Base-by-base conservation (phyloP, 2,329 filamentous ascomycete genomes). In the Colletotrichum orchidophilum region DNA sequence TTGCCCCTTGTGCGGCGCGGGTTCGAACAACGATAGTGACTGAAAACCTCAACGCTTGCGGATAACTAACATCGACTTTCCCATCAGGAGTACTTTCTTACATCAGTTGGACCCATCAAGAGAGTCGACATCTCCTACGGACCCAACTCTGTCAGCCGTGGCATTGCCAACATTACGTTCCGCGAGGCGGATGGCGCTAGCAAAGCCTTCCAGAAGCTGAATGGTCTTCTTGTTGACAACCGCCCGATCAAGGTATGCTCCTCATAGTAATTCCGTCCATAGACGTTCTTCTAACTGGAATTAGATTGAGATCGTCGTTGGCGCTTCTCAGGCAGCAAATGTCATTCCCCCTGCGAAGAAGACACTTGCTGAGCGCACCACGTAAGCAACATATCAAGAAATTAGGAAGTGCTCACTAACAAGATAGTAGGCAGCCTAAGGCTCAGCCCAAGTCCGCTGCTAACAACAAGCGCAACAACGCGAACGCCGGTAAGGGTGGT, bases 31-130 rank as follows among this genome's bases (percentile, higher is more conserved):
- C 76, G 72, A 73, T 75, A 70, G 74, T 74, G 65, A 77, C 76
- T 62, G 26, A 77, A 21, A 46, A 80, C 75, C 81, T 78, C 76
- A 79, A 78, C 75, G 74, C 80, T 79, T 80, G 84, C 80, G 78
- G 82, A 81, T 84, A 86, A 93, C 93, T 94, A 90, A 94, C 91
- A 83, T 73, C 85, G 81, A 79, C 80, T 83, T 86, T 86, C 82
- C 83, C 83, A 85, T 83, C 94, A 99, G 96, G 96, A 99, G 86
- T 99, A 98, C 84, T 98, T 99, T 83, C 85, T 88, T 79, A 92
- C 94, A 80, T 93, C 94, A 77, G 91, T 97, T 81, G 96, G 95
- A 76, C 90, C 93, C 74, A 94, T 98, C 84, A 98, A 97, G 89
- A 93, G 90, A 83, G 94, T 97, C 74, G 92, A 96, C 77, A 87